A percentile compares a stretch with the other conserved stretches of the same genome.
Conservation (phyloP, 2,329 filamentous ascomycete species). For the Chalara sp. region DNA sequence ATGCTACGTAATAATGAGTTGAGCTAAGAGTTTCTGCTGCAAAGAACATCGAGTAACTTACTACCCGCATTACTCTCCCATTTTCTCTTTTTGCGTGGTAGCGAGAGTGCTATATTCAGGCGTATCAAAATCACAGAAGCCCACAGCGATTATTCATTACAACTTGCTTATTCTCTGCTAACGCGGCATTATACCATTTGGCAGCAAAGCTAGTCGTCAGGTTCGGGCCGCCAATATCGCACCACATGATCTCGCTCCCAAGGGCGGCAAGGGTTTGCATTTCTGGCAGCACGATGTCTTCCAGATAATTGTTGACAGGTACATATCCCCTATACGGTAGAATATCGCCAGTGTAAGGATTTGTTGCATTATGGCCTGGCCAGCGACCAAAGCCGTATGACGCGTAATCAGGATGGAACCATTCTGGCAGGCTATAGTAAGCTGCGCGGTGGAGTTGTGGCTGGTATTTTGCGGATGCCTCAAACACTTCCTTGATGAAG, state of each 20-base stretch:
- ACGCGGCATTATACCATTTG: constrained; percentile 33
- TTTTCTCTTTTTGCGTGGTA: constrained; percentile 42
- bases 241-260: constrained; percentile 41
- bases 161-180: constrained; percentile 37
- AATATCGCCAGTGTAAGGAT: constrained; percentile 32
- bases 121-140: constrained; percentile 48
- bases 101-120: constrained; percentile 47
- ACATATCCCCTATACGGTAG: constrained; percentile 36
- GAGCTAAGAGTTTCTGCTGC: too few species aligned
- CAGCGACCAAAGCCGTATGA: not conserved
- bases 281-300: constrained; percentile 36
- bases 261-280: constrained; percentile 37
- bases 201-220: constrained; percentile 32
- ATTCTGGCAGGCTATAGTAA: constrained; percentile 17
- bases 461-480: constrained; percentile 8
- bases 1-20: too few species aligned
- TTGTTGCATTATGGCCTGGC: constrained; percentile 4
- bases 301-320: constrained; percentile 32
- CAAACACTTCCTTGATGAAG: constrained; percentile 14
- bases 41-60: too few species aligned
- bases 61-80: constrained; percentile 51
- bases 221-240: constrained; percentile 37
- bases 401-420: constrained; percentile 29
- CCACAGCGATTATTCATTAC: constrained; percentile 51
- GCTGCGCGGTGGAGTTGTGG: constrained; percentile 7